Conservation (phyloP, 805 yeast genomes). For the Barnettozyma sucrosica region DNA sequence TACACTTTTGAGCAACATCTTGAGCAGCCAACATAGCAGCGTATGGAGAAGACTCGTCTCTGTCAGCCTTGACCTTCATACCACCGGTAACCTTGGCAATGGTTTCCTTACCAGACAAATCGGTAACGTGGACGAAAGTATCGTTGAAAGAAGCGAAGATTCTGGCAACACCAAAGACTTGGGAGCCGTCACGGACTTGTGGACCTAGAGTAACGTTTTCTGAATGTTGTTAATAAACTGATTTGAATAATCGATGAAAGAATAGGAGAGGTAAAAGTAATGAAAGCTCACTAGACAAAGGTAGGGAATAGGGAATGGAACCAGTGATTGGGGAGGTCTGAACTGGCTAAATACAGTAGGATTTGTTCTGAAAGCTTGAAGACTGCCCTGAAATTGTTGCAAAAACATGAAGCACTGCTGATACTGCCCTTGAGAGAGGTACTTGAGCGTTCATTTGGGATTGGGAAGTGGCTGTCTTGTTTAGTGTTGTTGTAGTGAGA, state of each 20-base stretch:
- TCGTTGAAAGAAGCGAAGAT: constrained; percentile 99
- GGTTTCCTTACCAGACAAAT: constrained; percentile 99
- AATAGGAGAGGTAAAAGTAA: not conserved
- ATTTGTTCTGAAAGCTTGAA: too few relatives aligned
- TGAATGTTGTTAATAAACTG: constrained; percentile 12
- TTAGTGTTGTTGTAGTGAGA: not conserved
- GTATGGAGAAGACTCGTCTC: constrained; percentile 99
- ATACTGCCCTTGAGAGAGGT: not conserved
- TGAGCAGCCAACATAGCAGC: constrained; percentile 99
- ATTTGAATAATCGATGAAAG: too few relatives aligned
- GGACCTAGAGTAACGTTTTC: constrained; percentile 68
- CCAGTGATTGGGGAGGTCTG: too few relatives aligned
- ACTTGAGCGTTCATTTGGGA: too few relatives aligned
- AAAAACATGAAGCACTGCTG: too few relatives aligned
- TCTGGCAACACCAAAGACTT: constrained; percentile 99
- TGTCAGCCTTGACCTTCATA: constrained; percentile 99
- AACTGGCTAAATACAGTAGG: too few relatives aligned
- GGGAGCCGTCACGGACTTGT: constrained; percentile 95
- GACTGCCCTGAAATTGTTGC: too few relatives aligned
- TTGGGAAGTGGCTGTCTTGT: too few relatives aligned
- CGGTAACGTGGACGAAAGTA: constrained; percentile 99
- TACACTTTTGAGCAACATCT: constrained; percentile 98
- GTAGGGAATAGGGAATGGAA: too few relatives aligned
- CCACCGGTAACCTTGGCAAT: constrained; percentile 99
- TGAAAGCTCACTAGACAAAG: too few relatives aligned